phyloP scores from a whole-genome alignment of 106 monocot genomes.

The Allium fistulosum region DNA sequence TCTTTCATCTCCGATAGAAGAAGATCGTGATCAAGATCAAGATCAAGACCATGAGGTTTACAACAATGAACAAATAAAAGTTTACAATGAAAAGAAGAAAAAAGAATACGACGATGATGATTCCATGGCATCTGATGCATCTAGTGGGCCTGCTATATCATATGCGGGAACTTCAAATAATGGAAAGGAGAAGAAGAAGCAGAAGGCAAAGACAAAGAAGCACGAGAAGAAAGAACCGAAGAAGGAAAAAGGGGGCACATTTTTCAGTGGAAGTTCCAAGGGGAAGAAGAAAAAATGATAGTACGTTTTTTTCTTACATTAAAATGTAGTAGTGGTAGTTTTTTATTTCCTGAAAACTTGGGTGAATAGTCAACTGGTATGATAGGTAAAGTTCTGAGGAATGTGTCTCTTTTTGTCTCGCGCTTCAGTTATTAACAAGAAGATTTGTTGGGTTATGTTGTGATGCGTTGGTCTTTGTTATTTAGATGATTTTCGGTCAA shows the following conservation, averaged over 20 bases:
- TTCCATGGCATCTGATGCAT: conserved; percentile 64
- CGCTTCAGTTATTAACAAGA: too few species aligned
- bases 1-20: conserved; percentile 54
- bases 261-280: conserved; percentile 6
- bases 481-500: too few species aligned
- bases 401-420: too few species aligned
- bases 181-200: conserved; percentile 2
- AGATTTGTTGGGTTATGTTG: too few species aligned
- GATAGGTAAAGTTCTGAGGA: too few species aligned
- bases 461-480: too few species aligned
- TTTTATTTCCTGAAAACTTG: too few species aligned
- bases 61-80: conserved; percentile 3
- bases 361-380: too few species aligned
- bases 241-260: background rate
- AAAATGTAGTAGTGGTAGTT: too few species aligned
- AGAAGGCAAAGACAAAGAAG: conserved; percentile 9
- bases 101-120: conserved; percentile 31
- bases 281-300: conserved; percentile 7
- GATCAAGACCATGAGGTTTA: conserved; percentile 13
- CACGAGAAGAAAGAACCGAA: background rate
- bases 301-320: too few species aligned
- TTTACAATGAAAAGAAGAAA: background rate
- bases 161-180: background rate
- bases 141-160: conserved; percentile 1
- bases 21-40: conserved; percentile 9